These are phyloP conservation scores for Ramularia endophylla DNA, from an alignment of 2,329 filamentous ascomycete species.

Conservation along the genomic window DNA sequence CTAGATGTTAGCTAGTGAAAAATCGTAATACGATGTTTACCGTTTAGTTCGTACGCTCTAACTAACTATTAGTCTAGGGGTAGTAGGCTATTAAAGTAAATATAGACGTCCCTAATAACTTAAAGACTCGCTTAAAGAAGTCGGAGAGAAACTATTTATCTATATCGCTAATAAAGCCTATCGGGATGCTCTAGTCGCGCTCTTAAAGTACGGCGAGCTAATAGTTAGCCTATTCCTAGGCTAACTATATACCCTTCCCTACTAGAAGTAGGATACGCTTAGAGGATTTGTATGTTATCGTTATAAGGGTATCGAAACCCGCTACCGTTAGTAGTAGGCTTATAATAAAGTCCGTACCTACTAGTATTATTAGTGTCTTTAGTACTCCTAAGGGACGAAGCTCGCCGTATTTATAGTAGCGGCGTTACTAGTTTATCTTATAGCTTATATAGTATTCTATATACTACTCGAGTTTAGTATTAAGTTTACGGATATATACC, in stretches of 20 bases:
- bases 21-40: constrained; percentile 1
- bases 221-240: not conserved
- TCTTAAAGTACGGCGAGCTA: constrained; percentile 1
- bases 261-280: constrained; percentile 1
- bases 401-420: not conserved
- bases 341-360: constrained; percentile 2
- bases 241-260: not conserved
- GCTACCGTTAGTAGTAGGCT: not conserved
- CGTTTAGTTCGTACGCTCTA: constrained; percentile 4
- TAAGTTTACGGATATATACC: constrained; percentile 1
- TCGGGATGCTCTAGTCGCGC: constrained; percentile 1
- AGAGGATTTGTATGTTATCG: constrained; percentile 3
- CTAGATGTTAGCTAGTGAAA: not conserved
- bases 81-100: constrained; percentile 1
- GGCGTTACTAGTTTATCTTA: not conserved
- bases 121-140: constrained; percentile 2
- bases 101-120: not conserved
- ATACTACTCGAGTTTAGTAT: not conserved
- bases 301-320: constrained; percentile 4
- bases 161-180: not conserved
- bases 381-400: not conserved
- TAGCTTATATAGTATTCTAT: not conserved
- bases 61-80: constrained; percentile 2
- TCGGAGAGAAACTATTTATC: constrained; percentile 1
- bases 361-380: not conserved